Conservation (phyloP, 208 protist genomes). For the Trypanosoma caninum region DNA sequence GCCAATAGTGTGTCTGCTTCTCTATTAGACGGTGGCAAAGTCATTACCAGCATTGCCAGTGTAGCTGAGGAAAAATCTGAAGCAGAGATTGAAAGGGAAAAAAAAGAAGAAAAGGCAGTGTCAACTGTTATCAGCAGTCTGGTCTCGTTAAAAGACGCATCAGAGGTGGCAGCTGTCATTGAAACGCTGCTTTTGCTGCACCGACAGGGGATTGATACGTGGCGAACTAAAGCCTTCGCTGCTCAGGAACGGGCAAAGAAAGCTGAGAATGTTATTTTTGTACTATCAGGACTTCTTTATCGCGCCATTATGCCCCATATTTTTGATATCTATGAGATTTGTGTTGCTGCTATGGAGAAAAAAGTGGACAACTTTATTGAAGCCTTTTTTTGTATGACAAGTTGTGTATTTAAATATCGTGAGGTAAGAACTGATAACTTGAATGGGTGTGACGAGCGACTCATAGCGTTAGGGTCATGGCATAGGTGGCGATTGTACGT, state of each 20-base stretch:
- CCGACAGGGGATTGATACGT: conserved; percentile 9
- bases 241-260: not conserved
- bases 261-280: not conserved
- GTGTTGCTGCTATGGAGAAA: not conserved
- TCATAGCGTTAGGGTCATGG: conserved; percentile 5
- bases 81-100: not conserved
- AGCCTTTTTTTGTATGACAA: not conserved
- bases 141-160: conserved; percentile 3
- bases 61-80: not conserved
- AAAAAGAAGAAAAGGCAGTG: not conserved
- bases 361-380: not conserved
- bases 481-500: conserved; percentile 3
- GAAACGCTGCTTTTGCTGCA: conserved; percentile 14
- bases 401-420: not conserved
- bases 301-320: not conserved
- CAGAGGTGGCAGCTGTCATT: conserved; percentile 20
- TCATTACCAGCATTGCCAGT: not conserved
- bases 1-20: not conserved
- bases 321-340: not conserved
- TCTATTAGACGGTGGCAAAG: not conserved
- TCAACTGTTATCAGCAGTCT: conserved; percentile 15
- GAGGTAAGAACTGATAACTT: not conserved
- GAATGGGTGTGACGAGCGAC: not conserved
- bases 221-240: not conserved
- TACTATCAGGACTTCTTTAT: not conserved